Evolutionary conservation across 768 basidiomycete genomes (phyloP).

Genomic region (Exsudoporus frostii): DNA sequence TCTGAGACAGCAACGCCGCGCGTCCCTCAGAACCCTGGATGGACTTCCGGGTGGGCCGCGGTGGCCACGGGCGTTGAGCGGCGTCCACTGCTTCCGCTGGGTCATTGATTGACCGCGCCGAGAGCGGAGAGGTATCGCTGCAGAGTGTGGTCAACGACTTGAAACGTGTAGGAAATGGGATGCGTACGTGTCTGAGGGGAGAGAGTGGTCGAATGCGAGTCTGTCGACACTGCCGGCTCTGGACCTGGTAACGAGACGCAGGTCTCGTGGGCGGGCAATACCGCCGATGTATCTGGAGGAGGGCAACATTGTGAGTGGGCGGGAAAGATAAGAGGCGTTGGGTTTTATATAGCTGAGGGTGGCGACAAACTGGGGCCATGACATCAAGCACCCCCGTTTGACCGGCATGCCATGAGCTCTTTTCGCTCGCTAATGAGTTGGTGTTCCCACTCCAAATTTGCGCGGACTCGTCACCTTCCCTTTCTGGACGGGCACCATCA

Average conservation of each 20-base stretch:
- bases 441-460: too few relatives aligned
- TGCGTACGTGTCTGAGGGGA: conserved; percentile 35
- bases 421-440: too few relatives aligned
- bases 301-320: conserved; percentile 10
- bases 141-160: conserved; percentile 32
- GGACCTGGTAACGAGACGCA: conserved; percentile 38
- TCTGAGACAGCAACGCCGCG: background rate
- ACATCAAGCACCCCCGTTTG: conserved; percentile 21
- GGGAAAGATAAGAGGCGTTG: background rate
- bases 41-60: too few relatives aligned
- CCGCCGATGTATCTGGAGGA: conserved; percentile 38
- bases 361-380: conserved; percentile 9
- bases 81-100: background rate
- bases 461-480: too few relatives aligned
- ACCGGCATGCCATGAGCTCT: too few relatives aligned
- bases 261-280: conserved; percentile 36
- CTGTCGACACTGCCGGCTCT: conserved; percentile 32
- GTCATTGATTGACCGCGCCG: conserved; percentile 16
- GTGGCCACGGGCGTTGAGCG: background rate
- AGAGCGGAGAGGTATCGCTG: conserved; percentile 29
- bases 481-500: too few relatives aligned
- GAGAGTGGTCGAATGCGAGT: conserved; percentile 28
- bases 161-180: conserved; percentile 29
- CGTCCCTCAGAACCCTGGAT: background rate
- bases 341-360: conserved; percentile 12